Base-by-base conservation (phyloP, 305 asterid genomes). In the Stenogyne calaminthoides region DNA sequence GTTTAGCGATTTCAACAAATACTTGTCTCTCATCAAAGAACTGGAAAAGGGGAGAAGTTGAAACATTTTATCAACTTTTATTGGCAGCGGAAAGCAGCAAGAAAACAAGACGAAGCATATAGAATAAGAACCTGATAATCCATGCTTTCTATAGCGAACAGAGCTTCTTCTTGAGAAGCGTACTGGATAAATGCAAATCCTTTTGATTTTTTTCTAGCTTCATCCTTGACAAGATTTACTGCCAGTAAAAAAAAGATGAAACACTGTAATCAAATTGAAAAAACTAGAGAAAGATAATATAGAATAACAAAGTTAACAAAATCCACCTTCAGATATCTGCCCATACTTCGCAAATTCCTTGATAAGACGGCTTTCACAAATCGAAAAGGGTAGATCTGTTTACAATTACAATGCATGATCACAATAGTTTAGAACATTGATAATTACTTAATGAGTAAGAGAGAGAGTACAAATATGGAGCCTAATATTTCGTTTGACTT, bases 141-240 rank as follows among this genome's bases (percentile, higher is more conserved):
- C 88, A 85, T 85, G 85, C 68, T 82, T 66, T 87, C 92, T 78
- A 83, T 69, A 46, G 88, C 90, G 32, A 78, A 83, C 78, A 87
- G 34, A 20, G 88, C 92, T 65, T 80, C 82, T 60, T 85, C 88
- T 77, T 83, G 86, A 27, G 84, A 83, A 75, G 87, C 64, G 73
- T 87, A 85, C n/a, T 87, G 90, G 74, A 87, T 83, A 73, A 83
- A 85, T 6, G 92, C 92, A 64, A 51, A 82, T 70, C 90, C 92
- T 67, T 82, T 85, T 16, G 88, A 72, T 83, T 59, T 83, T 68
- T 78, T 74, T 44, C 81, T 75, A 6, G 62, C 78, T 75, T 83
- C 79, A 74, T 87, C 88, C 83, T 73, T 85, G 52, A 75, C 73
- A 29, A 87, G 80, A 73, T 67, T 83, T 61, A 87, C 92, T 85